phyloP scores from a whole-genome alignment of 805 yeast species.

The Pichia scutulata region DNA sequence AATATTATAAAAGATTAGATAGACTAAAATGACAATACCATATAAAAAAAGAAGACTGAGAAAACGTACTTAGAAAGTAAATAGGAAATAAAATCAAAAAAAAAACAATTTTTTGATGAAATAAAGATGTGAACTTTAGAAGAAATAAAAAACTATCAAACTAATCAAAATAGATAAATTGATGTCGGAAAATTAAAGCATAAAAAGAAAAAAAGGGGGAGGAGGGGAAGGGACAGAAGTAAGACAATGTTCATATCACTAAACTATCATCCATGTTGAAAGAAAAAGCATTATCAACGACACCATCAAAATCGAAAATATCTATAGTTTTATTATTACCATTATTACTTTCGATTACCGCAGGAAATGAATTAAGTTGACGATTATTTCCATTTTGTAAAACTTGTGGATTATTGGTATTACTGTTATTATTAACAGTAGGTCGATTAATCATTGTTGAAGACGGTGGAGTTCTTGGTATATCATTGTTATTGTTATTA shows the following conservation, averaged over 20 bases:
- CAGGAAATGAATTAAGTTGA: not conserved
- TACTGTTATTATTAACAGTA: not conserved
- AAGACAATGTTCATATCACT: constrained; percentile 1
- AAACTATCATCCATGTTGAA: constrained; percentile 10
- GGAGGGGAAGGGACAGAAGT: not conserved
- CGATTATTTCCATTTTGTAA: not conserved
- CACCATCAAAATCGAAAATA: constrained; percentile 4
- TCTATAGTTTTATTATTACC: not conserved
- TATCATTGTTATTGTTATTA: too few relatives aligned
- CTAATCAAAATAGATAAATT: not conserved
- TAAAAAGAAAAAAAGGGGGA: not conserved
- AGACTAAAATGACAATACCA: not conserved
- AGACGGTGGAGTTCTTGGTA: not conserved
- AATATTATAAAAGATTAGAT: not conserved
- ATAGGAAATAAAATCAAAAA: too few relatives aligned
- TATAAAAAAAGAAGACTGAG: not conserved
- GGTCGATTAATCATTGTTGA: not conserved
- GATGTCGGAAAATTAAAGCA: not conserved
- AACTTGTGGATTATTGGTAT: too few relatives aligned
- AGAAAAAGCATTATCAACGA: constrained; percentile 4
- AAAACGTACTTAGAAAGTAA: not conserved
- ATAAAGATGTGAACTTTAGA: not conserved
- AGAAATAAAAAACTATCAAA: not conserved
- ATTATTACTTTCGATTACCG: not conserved
- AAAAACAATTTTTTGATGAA: too few relatives aligned